These are phyloP conservation scores for Suillus plorans DNA, from an alignment of 768 basidiomycete species.

Conservation along the genomic window DNA sequence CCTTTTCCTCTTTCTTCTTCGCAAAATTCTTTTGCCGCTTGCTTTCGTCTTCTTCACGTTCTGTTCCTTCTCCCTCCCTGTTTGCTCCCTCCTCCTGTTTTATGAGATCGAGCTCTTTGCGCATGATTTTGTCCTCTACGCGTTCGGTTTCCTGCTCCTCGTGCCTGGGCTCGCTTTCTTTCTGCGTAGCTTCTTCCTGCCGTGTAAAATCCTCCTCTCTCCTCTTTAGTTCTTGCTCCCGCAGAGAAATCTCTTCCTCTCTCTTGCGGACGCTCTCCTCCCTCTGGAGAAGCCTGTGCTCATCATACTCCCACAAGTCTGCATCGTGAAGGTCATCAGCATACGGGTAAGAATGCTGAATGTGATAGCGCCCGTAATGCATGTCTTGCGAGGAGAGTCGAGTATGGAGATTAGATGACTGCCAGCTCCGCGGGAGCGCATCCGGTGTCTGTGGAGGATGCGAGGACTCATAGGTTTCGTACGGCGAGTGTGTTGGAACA, in stretches of 20 bases:
- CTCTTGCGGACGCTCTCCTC: constrained; percentile 30
- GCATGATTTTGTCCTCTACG: constrained; percentile 26
- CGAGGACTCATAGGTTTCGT: constrained; percentile 24
- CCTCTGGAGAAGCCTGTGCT: constrained; percentile 31
- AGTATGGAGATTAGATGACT: constrained; percentile 22
- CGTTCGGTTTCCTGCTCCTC: constrained; percentile 19
- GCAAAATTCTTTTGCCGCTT: constrained; percentile 27
- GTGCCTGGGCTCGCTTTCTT: not conserved
- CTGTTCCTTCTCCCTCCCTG: constrained; percentile 17
- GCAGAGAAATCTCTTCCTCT: constrained; percentile 22
- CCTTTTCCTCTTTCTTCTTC: constrained; percentile 24
- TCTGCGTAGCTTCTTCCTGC: constrained; percentile 6
- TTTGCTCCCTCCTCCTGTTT: constrained; percentile 18
- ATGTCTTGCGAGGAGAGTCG: constrained; percentile 32
- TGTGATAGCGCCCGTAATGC: constrained; percentile 14
- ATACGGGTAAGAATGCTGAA: constrained; percentile 20
- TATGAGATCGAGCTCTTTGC: constrained; percentile 28
- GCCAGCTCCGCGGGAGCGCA: constrained; percentile 28
- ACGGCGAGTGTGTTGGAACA: constrained; percentile 19
- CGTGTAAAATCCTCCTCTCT: constrained; percentile 15
- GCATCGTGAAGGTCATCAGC: constrained; percentile 29
- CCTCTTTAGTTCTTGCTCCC: constrained; percentile 5
- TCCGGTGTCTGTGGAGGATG: constrained; percentile 31
- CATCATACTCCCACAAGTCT: constrained; percentile 30
- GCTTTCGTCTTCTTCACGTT: constrained; percentile 20